Evolutionary conservation across 768 basidiomycete genomes (phyloP).

Genomic region (Dentipellis sp.): DNA sequence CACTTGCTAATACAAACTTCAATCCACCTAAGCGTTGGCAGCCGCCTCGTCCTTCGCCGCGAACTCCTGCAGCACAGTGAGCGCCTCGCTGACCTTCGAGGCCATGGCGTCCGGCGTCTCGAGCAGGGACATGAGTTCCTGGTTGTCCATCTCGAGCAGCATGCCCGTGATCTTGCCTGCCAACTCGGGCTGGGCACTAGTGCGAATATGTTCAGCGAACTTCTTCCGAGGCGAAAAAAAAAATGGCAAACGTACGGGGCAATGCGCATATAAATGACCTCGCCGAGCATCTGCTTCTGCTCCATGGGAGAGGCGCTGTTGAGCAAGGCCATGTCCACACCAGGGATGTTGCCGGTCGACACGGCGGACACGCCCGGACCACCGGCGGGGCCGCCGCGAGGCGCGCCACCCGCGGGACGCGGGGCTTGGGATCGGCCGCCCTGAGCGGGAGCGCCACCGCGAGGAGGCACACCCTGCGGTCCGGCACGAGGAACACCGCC

Average conservation of each 20-base stretch:
- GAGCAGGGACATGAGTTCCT: slow-evolving; percentile 83
- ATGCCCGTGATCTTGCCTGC: slow-evolving; percentile 99
- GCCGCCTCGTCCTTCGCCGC: slow-evolving; percentile 32
- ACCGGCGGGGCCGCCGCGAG: slow-evolving; percentile 24
- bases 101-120: slow-evolving; percentile 77
- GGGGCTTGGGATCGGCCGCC: slow-evolving; percentile 26
- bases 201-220: slow-evolving; percentile 21
- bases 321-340: slow-evolving; percentile 54
- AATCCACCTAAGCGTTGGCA: slow-evolving; percentile 11
- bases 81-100: slow-evolving; percentile 87
- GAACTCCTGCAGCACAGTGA: slow-evolving; percentile 83
- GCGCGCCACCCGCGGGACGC: slow-evolving; percentile 23
- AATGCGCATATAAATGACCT: slow-evolving; percentile 91
- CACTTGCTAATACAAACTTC: neutral
- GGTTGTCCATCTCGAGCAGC: slow-evolving; percentile 98
- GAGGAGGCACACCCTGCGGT: slow-evolving; percentile 37
- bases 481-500: slow-evolving; percentile 54
- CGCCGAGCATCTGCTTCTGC: slow-evolving; percentile 99
- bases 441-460: slow-evolving; percentile 35
- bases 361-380: slow-evolving; percentile 32
- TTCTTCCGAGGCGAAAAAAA: slow-evolving; percentile 9
- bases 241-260: slow-evolving; percentile 43
- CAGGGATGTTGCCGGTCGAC: slow-evolving; percentile 40
- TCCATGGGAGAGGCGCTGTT: slow-evolving; percentile 59
- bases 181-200: slow-evolving; percentile 72